Evolutionary conservation across 164 flowering plant genomes (phyloP), one percentile per base, ranked within the genome.

Genomic region (Liquidambar formosana): DNA sequence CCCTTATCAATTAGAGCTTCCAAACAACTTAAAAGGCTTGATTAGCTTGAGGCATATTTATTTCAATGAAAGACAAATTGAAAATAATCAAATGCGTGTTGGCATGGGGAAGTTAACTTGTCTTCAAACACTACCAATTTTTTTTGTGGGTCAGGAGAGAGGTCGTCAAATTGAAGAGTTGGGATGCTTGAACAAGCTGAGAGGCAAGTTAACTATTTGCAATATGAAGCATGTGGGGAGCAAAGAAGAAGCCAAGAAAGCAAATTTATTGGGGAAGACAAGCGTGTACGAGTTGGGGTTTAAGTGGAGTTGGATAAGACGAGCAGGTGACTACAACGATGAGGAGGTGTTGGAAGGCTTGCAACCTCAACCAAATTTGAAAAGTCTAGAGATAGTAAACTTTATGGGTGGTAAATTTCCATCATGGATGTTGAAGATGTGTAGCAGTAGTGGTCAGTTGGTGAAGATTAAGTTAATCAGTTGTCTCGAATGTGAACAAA

Each of bases 51-150:
- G 69, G 26, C 69, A 72, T 33, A 33, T 33, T 33, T 33, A 33
- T 33, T 33, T 33, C 41, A 33, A 33, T 33, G 41, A 6, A 33
- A 2, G 41, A 33, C 41, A 33, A 33, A 33, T 2, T 2, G 6
- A 2, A 33, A 33, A 6, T 33, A 6, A 33, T 2, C 41, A 33
- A 6, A 25, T 60, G 26, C 49, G 65, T 14, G 12, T 10, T 5
- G 61, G 45, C 3, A 10, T 69, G 9, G 38, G 65, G 14, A 21
- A 11, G 27, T 23, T 67, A 47, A 23, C 14, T 63, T 27, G 5
- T 9, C 75, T 78, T 8, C 68, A 70, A 25, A 70, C 65, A n/a
- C 47, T 66, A 19, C 26, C 67, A 3, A 3, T 15, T 16, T 69
- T 69, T 60, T 18, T 19, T 1, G 73, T 64, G 22, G 66, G 38